Evolutionary conservation across 2,329 filamentous ascomycete genomes (phyloP), one percentile per base, ranked within the genome.

Genomic region (Colletotrichum tofieldiae): DNA sequence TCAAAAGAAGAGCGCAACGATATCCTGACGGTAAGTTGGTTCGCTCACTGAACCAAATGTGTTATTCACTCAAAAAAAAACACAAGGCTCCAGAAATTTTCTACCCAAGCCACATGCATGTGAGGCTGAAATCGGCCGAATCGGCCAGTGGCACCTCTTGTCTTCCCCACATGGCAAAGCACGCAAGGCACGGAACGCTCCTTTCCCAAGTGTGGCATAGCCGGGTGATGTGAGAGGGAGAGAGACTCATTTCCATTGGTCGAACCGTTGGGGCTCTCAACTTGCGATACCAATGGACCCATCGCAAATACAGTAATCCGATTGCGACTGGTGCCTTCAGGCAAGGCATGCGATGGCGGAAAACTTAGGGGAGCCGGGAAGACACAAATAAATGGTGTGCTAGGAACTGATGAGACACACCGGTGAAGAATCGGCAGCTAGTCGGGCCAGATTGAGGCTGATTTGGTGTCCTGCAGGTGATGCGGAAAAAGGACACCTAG

Each of bases 151-250:
- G 52, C 26, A 45, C 29, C 43, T 65, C 49, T 11, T n/a, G 60
- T 29, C 39, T 62, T 62, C 71, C 60, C 71, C 71, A 71, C 71
- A 68, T 69, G 65, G 58, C 35, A 68, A 65, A 72, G 69, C 69
- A 69, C 65, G 69, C 69, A 72, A 68, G 61, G 49, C 47, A 54
- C 35, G 23, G 61, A 64, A 39, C 35, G 61, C 37, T 64, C 61
- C 39, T 54, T 37, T 45, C 26, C 45, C 11, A 41, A 32, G 12
- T 26, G 18, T 14, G 35, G 29, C 18, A 35, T 26, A 20, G 29
- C 20, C 37, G 32, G 23, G 9, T 52, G 14, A 32, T 32, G 16
- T 26, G 59, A 26, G 32, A 41, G 47, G 20, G 23, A 32, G 18
- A 47, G 43, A 45, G 37, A 16, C 37, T 45, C 49, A 16, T 9